Percentiles rank a stretch among this genome's conserved stretches.
These are phyloP conservation scores for Scutellospora calospora DNA, from an alignment of 371 early-diverging fungal genomes.

Conservation along the genomic window DNA sequence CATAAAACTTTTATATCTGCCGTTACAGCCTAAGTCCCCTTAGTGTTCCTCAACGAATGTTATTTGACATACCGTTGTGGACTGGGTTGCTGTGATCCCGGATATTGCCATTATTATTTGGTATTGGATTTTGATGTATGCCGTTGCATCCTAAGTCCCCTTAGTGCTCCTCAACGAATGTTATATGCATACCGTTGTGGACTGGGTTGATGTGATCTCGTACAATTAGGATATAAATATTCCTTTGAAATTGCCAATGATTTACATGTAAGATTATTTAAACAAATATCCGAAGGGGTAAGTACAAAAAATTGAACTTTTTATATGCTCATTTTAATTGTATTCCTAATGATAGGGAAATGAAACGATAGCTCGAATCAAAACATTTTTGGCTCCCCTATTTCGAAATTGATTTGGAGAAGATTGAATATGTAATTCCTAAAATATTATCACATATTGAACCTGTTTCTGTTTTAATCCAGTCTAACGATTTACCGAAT, in stretches of 20 bases:
- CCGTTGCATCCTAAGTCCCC: constrained; percentile 18
- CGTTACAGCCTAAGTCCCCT: constrained; percentile 22
- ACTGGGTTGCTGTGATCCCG: constrained; percentile 31
- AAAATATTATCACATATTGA: no score
- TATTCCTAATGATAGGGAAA: no score
- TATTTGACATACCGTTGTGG: constrained; percentile 30
- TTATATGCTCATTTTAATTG: no score
- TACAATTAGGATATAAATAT: neutral
- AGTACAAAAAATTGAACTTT: no score
- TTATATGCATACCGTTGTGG: constrained; percentile 32
- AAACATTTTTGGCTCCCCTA: no score
- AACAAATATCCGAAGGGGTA: no score
- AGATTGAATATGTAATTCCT: no score
- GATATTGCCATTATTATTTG: constrained; percentile 14
- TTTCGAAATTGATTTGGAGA: no score
- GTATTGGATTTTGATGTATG: neutral
- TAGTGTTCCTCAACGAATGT: constrained; percentile 39
- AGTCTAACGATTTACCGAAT: no score
- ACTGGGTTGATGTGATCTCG: constrained; percentile 22
- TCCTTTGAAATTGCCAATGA: neutral
- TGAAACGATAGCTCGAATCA: no score
- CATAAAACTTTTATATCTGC: neutral
- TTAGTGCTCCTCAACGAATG: constrained; percentile 36
- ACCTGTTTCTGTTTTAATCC: no score
- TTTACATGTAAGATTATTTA: no score